Conservation (phyloP, 2,329 filamentous ascomycete genomes). For the Bertia moriformis region DNA sequence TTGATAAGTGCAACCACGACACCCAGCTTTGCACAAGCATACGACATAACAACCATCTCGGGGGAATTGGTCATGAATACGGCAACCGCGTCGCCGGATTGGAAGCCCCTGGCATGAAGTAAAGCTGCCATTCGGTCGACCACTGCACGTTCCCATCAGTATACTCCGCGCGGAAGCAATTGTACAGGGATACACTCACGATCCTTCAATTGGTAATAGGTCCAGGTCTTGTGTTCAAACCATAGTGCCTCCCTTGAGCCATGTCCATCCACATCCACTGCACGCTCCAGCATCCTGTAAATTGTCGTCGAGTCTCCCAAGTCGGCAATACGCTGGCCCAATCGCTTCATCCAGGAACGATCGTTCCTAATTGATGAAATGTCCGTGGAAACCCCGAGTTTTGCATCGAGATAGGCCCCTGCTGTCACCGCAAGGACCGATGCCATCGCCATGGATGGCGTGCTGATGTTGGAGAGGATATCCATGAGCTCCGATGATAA, state of each 20-base stretch:
- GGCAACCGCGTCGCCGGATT: constrained; percentile 22
- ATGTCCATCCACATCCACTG: constrained; percentile 11
- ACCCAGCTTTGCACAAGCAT: constrained; percentile 28
- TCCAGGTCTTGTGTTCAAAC: constrained; percentile 31
- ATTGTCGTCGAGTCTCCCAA: constrained; percentile 21
- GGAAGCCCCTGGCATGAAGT: constrained; percentile 18
- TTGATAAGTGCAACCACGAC: constrained; percentile 28
- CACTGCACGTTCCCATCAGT: constrained; percentile 15
- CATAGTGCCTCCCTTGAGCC: constrained; percentile 22
- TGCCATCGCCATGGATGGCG: constrained; percentile 14
- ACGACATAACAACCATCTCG: constrained; percentile 26
- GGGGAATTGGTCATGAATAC: constrained; percentile 31
- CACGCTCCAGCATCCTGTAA: constrained; percentile 24
- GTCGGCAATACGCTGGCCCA: constrained; percentile 17
- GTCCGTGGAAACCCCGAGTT: constrained; percentile 22
- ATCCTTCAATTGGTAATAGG: constrained; percentile 24
- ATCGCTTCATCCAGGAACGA: constrained; percentile 13
- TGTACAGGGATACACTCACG: constrained; percentile 12
- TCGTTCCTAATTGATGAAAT: constrained; percentile 17
- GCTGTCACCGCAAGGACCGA: constrained; percentile 17
- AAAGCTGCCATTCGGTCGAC: constrained; percentile 25
- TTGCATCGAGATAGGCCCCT: constrained; percentile 24
- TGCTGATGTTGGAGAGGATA: constrained; percentile 11
- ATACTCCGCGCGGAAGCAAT: constrained; percentile 1
- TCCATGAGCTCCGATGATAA: no score